Evolutionary conservation across 1,284 basidiomycete genomes (phyloP), one percentile per base, ranked within the genome.

Genomic region (Pseudozyma hubeiensis): DNA sequence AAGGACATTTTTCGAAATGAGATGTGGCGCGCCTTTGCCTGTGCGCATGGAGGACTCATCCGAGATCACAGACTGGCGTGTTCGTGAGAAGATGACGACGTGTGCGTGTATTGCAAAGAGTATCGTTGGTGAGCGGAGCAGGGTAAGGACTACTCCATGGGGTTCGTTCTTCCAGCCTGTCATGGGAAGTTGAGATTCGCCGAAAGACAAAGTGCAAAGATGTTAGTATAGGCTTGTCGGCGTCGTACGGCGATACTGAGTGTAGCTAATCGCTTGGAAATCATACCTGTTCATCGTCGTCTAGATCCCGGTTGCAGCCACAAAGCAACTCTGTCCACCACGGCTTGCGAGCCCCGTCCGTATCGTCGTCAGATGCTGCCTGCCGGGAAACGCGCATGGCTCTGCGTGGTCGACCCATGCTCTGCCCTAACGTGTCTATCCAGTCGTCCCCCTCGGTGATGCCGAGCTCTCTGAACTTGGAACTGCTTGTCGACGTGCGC

Each of bases 271-370:
- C 1, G 24, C 24, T 24, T 5, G 17, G 30, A 14, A 40, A 7
- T 51, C 73, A 53, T 48, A 76, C 74, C 70, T 78, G 72, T 46
- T 78, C 75, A 44, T 75, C 75, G 17, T 77, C 75, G 50, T 78
- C 72, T 13, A 60, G 44, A 19, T 67, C 62, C 10, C 64, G 73
- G n/a, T 56, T 52, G 40, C 75, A 78, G 8, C 72, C 75, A 39
- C 75, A 78, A 0, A 78, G 60, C 37, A 70, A 51, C n/a, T 78
- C 75, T 14, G 72, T 75, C 75, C 75, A 78, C 75, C 75, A 78
- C 14, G 64, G 64, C 39, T 61, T 75, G 45, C 64, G 57, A 10
- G 31, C 37, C 34, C 57, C 53, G 40, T 74, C 63, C 16, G 11
- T 35, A 16, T 54, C 50, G 4, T 59, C 48, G 30, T 31, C 50